Percentiles rank a stretch among this genome's conserved stretches.
phyloP scores from a whole-genome alignment of 257 asterid genomes.

The Lycium ferocissimum region DNA sequence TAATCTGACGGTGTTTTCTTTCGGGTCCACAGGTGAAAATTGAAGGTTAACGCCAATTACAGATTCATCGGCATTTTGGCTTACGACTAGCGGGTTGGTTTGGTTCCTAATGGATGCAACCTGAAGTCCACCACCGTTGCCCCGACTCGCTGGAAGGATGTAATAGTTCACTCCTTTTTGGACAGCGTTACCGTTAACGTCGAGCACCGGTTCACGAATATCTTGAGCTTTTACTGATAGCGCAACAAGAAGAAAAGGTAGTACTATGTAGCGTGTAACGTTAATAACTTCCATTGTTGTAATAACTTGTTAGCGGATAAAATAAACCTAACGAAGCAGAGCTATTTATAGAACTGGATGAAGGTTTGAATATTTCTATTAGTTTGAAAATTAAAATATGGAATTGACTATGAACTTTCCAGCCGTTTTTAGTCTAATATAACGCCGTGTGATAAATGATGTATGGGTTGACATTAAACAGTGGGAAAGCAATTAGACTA shows the following conservation, averaged over 20 bases:
- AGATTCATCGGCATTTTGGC: neutral
- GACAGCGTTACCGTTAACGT: neutral
- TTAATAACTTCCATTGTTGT: neutral
- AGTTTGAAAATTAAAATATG: too few species aligned
- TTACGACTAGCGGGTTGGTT: neutral
- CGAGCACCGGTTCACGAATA: neutral
- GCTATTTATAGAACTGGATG: neutral
- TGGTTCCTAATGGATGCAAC: neutral
- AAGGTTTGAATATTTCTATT: neutral
- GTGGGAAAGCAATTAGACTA: too few species aligned
- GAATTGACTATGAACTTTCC: too few species aligned
- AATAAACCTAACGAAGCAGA: neutral
- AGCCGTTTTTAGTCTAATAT: too few species aligned
- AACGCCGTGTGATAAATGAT: too few species aligned
- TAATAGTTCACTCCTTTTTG: slow-evolving; percentile 3
- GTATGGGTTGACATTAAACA: too few species aligned
- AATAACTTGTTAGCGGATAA: neutral
- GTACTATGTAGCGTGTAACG: neutral
- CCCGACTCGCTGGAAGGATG: neutral
- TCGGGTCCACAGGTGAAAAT: neutral
- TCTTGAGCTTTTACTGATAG: neutral
- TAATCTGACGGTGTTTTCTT: neutral
- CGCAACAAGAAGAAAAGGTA: neutral
- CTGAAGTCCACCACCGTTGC: neutral
- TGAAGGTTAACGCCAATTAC: neutral